Evolutionary conservation across 1,284 basidiomycete species (phyloP).

Genomic region (Wolfiporia cocos): DNA sequence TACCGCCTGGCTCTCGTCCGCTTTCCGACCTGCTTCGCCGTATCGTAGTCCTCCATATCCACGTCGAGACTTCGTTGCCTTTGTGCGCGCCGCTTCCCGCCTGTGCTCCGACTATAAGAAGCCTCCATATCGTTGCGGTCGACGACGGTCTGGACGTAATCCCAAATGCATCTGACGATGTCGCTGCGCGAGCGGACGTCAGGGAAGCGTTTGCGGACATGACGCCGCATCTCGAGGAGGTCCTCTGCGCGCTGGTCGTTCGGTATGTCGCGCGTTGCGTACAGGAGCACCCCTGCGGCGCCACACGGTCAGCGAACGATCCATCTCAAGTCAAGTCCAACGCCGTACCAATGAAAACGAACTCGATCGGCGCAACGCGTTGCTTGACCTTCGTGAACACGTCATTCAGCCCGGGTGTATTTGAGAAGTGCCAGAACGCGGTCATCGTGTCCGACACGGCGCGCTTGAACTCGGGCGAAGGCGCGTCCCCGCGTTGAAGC

Average conservation of each 20-base stretch:
- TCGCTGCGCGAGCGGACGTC: constrained; percentile 56
- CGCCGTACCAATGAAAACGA: constrained; percentile 63
- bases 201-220: constrained; percentile 43
- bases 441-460: constrained; percentile 43
- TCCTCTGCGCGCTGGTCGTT: constrained; percentile 42
- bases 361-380: constrained; percentile 68
- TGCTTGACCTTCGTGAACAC: constrained; percentile 45
- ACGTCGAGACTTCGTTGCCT: too few species aligned
- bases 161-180: constrained; percentile 51
- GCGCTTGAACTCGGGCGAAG: constrained; percentile 38
- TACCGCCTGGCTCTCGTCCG: too few species aligned
- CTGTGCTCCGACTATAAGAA: background rate
- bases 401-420: constrained; percentile 27
- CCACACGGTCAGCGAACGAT: background rate
- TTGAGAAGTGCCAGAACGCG: constrained; percentile 50
- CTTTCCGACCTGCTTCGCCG: too few species aligned
- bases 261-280: constrained; percentile 34
- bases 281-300: constrained; percentile 51
- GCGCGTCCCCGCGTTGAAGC: constrained; percentile 41
- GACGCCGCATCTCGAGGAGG: constrained; percentile 45
- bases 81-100: too few species aligned
- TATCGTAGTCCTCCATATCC: too few species aligned
- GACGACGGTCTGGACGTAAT: constrained; percentile 36
- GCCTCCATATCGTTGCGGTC: constrained; percentile 10
- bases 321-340: background rate